Conservation (phyloP, 495 filamentous ascomycete genomes). For the Aspergillus steynii region DNA sequence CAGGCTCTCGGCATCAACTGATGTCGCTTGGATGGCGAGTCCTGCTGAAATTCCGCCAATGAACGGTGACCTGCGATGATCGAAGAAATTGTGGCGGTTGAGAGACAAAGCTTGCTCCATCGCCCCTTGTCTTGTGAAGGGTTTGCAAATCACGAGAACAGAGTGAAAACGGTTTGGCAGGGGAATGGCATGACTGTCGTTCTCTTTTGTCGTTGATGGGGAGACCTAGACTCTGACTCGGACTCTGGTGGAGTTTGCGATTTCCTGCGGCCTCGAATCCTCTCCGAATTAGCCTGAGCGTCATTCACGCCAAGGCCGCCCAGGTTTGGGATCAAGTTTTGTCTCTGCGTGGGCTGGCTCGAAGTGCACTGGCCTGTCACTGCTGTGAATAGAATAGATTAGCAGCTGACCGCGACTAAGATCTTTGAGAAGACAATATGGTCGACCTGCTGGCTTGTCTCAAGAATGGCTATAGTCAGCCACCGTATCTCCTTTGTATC, state of each 20-base stretch:
- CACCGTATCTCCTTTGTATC: not conserved
- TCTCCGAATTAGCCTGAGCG: not conserved
- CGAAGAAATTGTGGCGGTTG: not conserved
- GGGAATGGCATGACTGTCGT: not conserved
- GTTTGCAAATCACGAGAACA: not conserved
- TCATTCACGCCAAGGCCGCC: too few species aligned
- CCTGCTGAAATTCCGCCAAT: not conserved
- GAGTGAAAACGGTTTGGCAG: not conserved
- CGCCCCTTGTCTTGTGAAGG: not conserved
- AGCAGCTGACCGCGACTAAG: too few species aligned
- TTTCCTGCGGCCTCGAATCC: not conserved
- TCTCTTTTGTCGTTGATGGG: not conserved
- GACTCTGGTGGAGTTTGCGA: not conserved
- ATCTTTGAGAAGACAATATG: not conserved
- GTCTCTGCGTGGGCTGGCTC: not conserved
- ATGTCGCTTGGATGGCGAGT: not conserved
- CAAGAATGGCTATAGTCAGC: not conserved
- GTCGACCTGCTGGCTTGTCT: not conserved
- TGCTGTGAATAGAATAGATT: not conserved
- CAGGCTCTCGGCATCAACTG: not conserved
- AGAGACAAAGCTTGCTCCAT: not conserved
- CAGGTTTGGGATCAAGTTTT: not conserved
- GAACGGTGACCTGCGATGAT: not conserved
- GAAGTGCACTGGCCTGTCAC: not conserved
- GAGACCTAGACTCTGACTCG: not conserved